Evolutionary conservation across 2,329 filamentous ascomycete species (phyloP).

Genomic region (Sarocladium kiliense): DNA sequence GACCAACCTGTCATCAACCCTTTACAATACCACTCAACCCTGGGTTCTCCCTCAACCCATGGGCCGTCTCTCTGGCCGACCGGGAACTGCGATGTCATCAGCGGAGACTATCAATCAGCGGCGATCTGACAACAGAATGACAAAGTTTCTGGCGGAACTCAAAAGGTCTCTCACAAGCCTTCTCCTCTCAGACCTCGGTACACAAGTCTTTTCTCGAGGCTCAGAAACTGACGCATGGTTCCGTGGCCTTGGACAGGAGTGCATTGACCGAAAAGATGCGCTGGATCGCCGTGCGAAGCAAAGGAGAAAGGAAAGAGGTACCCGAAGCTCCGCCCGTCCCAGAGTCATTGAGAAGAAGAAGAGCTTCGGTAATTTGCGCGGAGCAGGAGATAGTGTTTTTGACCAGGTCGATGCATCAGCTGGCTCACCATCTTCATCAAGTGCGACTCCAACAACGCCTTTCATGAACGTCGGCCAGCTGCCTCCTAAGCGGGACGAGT

Average conservation of each 20-base stretch:
- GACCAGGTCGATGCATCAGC: slow-evolving; percentile 13
- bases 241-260: slow-evolving; percentile 59
- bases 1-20: slow-evolving; percentile 49
- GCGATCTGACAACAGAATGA: slow-evolving; percentile 62
- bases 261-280: slow-evolving; percentile 56
- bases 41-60: slow-evolving; percentile 38
- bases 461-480: background rate
- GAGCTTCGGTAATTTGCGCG: slow-evolving; percentile 61
- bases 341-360: slow-evolving; percentile 59
- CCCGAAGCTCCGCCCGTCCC: slow-evolving; percentile 40
- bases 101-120: slow-evolving; percentile 63
- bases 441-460: background rate
- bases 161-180: slow-evolving; percentile 78
- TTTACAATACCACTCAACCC: slow-evolving; percentile 37
- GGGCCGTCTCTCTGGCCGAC: slow-evolving; percentile 48
- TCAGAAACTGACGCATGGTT: slow-evolving; percentile 95
- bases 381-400: slow-evolving; percentile 36
- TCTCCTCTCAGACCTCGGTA: slow-evolving; percentile 83
- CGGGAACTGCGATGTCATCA: slow-evolving; percentile 61
- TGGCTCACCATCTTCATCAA: background rate
- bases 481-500: slow-evolving; percentile 39
- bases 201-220: slow-evolving; percentile 77
- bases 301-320: slow-evolving; percentile 34
- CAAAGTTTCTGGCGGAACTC: slow-evolving; percentile 70
- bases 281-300: slow-evolving; percentile 43